Conservation (phyloP, 495 filamentous ascomycete species). For the Xylaria telfairii region DNA sequence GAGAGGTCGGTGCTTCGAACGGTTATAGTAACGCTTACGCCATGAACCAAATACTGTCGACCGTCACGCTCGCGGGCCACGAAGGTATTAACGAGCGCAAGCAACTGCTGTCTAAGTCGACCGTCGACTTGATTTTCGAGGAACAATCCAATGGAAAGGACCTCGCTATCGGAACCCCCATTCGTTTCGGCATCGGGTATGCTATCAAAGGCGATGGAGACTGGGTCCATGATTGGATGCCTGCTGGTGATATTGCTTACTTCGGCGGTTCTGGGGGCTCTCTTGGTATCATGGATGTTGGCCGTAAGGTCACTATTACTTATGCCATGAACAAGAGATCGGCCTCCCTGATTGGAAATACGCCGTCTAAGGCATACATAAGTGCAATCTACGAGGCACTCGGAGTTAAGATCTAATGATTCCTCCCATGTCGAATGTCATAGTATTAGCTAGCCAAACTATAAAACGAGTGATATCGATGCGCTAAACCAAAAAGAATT, state of each 20-base stretch:
- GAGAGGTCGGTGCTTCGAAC: slow-evolving; percentile 24
- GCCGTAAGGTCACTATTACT: slow-evolving; percentile 46
- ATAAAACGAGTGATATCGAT: neutral
- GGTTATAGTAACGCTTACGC: slow-evolving; percentile 26
- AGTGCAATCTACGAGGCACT: slow-evolving; percentile 45
- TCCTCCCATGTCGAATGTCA: neutral
- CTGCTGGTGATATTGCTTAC: slow-evolving; percentile 45
- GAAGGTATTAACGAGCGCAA: slow-evolving; percentile 3
- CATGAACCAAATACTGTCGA: slow-evolving; percentile 23
- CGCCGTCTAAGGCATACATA: slow-evolving; percentile 41
- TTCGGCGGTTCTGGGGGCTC: slow-evolving; percentile 56
- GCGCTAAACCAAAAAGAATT: neutral
- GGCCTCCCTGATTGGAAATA: slow-evolving; percentile 32
- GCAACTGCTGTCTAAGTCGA: slow-evolving; percentile 37
- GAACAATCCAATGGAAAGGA: slow-evolving; percentile 47
- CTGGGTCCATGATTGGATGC: slow-evolving; percentile 32
- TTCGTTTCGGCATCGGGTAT: slow-evolving; percentile 49
- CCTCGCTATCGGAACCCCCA: slow-evolving; percentile 33
- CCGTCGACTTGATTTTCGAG: slow-evolving; percentile 46
- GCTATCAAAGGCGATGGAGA: slow-evolving; percentile 33
- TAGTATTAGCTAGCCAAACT: neutral
- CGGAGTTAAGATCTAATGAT: slow-evolving; percentile 14
- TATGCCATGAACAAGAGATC: slow-evolving; percentile 56
- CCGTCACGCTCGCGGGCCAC: slow-evolving; percentile 24
- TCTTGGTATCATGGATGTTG: slow-evolving; percentile 50